Base-by-base conservation (phyloP, 345 rosid genomes). In the Eucalyptus grandis region DNA sequence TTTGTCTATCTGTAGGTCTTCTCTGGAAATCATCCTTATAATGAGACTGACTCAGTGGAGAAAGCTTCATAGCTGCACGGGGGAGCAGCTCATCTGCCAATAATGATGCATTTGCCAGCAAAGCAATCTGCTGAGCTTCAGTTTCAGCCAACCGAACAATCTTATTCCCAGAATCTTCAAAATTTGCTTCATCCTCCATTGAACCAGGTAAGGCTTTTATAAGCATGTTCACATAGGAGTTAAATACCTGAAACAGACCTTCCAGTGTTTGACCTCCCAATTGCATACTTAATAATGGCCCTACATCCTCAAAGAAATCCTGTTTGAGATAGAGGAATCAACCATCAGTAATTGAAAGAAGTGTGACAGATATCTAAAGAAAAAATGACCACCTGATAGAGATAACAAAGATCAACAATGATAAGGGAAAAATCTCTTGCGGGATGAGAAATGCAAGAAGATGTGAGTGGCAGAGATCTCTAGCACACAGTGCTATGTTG, bases 301-400 rank as follows among this genome's bases (percentile, higher is more conserved):
- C 99, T 46, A 97, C 99, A 80, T 98, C 99, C 95, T 98, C 99
- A 93, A 96, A 97, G 93, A 98, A 98, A 88, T 98, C 99, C 99
- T 98, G 90, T 88, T 89, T 89, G 31, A 91, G 91, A 69, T 83
- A 88, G 88, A 81, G 60, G 51, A 85, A 10, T 34, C 77, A 83
- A 60, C 30, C 37, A 49, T 86, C 27, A 40, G 87, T 53, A 49
- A 49, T n/a, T n/a, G 26, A 30, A 86, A 34, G 31, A 65, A 60
- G 90, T 53, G 43, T 49, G 17, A 53, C 65, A 65, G 69, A 67
- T 43, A 51, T 87, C 44, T 34, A 87, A 10, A 85, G 87, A 49
- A 16, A 30, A 86, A 86, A 30, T 27, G 60, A 27, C 34, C 53
- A 49, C 43, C 43, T 4, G 22, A 31, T 21, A 50, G 53, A 44